Evolutionary conservation across 2,329 filamentous ascomycete species (phyloP), one percentile per base, ranked within the genome.

Genomic region (Aspergillus tamarii): DNA sequence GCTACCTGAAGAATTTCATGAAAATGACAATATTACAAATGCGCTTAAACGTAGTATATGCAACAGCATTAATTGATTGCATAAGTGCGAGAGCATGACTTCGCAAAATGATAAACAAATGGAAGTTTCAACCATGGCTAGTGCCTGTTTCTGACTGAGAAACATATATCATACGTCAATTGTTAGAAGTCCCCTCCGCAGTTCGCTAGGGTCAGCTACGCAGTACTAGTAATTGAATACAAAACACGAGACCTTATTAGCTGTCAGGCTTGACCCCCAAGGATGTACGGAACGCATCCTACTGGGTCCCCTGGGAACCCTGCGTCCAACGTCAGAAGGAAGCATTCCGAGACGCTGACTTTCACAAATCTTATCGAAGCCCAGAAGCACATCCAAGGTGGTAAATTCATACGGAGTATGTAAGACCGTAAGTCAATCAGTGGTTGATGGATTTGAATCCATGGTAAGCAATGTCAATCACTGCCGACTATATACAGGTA

Each of bases 231-330:
- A 2, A 41, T 19, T 19, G 39, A 41, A 19, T 41, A 7, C 39
- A 41, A 41, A 41, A 41, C 28, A 19, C 16, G 26, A 50, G 8
- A 19, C 19, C 14, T n/a, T 34, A 52, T n/a, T 52, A 52, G 12
- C 11, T 50, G 23, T 19, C 30, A 50, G 12, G 46, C 23, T 23
- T 52, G 26, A 52, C 16, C 7, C 19, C 48, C 16, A 55, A 55
- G 34, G n/a, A 55, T 21, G n/a, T 11, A 36, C 32, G 52, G 52
- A 55, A 55, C 14, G 19, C 32, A 55, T 55, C 52, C 52, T 55
- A 55, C 52, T 55, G 52, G 52, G 7, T 14, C 21, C 8, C 30
- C 11, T 11, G 23, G 21, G 28, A 55, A 55, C 34, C 52, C 32
- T 55, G 52, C 32, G 4, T 36, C n/a, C n/a, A 39, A 26, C 11